Conservation (phyloP, 805 yeast species). For the Cyberlindnera maritima region DNA sequence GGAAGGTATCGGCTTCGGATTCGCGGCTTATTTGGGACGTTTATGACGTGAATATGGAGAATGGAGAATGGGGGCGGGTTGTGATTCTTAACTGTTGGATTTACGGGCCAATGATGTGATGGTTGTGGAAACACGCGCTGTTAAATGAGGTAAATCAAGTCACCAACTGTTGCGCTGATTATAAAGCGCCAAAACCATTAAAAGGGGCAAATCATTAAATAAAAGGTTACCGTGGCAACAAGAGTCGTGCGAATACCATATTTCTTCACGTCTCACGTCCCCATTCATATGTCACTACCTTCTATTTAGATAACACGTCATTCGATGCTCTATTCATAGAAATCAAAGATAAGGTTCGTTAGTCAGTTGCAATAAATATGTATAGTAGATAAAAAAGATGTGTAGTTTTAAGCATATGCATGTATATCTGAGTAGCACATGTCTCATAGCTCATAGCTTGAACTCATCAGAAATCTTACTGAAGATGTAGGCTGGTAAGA, state of each 20-base stretch:
- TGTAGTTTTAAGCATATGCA: neutral
- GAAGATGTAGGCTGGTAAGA: conserved; percentile 30
- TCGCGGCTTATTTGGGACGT: neutral
- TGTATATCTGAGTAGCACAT: neutral
- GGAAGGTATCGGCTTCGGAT: neutral
- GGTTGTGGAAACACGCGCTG: too few relatives aligned
- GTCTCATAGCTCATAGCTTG: conserved; percentile 4
- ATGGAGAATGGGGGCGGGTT: too few relatives aligned
- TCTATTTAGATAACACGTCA: too few relatives aligned
- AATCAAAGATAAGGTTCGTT: too few relatives aligned
- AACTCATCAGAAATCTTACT: conserved; percentile 20
- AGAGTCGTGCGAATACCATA: neutral
- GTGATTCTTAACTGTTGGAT: too few relatives aligned
- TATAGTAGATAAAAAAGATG: too few relatives aligned
- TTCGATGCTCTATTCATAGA: too few relatives aligned
- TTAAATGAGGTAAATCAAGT: too few relatives aligned
- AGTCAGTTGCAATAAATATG: neutral
- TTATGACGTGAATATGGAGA: too few relatives aligned
- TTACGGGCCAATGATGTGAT: too few relatives aligned
- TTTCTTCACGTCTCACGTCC: neutral
- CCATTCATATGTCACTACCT: neutral
- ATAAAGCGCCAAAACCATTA: too few relatives aligned
- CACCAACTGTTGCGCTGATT: too few relatives aligned
- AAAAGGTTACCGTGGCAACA: neutral
- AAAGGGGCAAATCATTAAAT: neutral